Percentiles rank a stretch among this genome's conserved stretches.
phyloP scores from a whole-genome alignment of 257 asterid species.

The Paulownia fortunei region DNA sequence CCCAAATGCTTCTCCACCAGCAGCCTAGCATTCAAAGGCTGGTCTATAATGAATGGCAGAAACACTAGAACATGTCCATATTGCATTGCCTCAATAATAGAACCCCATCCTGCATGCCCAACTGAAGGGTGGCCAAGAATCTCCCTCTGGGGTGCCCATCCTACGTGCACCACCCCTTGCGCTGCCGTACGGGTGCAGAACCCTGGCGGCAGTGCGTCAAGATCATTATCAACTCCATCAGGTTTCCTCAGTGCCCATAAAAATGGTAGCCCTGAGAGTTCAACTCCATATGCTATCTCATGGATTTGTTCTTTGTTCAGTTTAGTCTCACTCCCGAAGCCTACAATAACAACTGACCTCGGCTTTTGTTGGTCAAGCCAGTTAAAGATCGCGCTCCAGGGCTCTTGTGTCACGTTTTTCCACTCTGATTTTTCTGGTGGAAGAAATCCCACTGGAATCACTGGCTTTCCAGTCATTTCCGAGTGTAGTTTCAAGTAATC shows the following conservation, averaged over 20 bases:
- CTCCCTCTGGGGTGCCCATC: constrained; percentile 56
- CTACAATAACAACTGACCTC: constrained; percentile 32
- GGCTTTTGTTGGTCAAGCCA: constrained; percentile 34
- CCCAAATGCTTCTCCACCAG: constrained; percentile 51
- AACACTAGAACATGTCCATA: constrained; percentile 34
- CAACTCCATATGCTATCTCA: constrained; percentile 42
- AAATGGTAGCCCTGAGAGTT: constrained; percentile 35
- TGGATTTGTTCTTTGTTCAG: constrained; percentile 29
- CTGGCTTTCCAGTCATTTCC: constrained; percentile 31
- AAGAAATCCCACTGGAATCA: constrained; percentile 42
- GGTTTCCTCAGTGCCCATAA: constrained; percentile 37
- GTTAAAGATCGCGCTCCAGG: constrained; percentile 5
- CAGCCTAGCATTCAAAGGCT: constrained; percentile 45
- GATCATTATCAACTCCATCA: not conserved
- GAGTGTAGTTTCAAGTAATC: constrained; percentile 21
- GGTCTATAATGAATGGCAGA: constrained; percentile 44
- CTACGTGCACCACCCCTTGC: constrained; percentile 44
- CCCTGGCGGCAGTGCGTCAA: constrained; percentile 17
- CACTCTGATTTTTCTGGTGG: constrained; percentile 4
- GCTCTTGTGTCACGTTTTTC: not conserved
- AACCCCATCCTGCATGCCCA: constrained; percentile 47
- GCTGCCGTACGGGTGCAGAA: not conserved
- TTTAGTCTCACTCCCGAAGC: constrained; percentile 40
- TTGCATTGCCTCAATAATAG: constrained; percentile 36
- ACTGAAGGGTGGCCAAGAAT: constrained; percentile 47